Evolutionary conservation across 140 eudicot genomes (phyloP).

Genomic region (Cichorium intybus): DNA sequence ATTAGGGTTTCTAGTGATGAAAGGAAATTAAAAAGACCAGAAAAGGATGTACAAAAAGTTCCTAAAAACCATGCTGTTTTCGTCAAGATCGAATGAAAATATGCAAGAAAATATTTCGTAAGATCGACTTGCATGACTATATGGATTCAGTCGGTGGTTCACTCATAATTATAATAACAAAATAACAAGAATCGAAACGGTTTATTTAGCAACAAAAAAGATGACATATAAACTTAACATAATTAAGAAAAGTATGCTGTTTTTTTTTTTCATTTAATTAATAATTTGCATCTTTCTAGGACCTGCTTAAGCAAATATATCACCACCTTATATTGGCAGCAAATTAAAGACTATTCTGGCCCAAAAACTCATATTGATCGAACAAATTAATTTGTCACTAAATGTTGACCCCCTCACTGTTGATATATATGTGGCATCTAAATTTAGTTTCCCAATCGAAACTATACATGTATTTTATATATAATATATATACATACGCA

Average conservation of each 20-base stretch:
- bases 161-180: neutral
- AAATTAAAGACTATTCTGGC: conserved; percentile 24
- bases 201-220: no score
- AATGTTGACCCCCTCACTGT: conserved; percentile 16
- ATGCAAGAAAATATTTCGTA: neutral
- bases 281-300: conserved; percentile 21
- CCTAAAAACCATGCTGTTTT: conserved; percentile 5
- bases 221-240: no score
- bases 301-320: neutral
- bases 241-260: neutral
- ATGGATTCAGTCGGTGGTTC: neutral
- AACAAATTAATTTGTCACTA: conserved; percentile 16
- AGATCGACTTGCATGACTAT: neutral
- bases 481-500: neutral
- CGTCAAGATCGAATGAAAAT: neutral
- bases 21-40: neutral
- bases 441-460: neutral
- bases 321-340: conserved; percentile 20
- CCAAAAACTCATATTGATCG: conserved; percentile 11
- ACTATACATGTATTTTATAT: neutral
- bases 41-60: conserved; percentile 15
- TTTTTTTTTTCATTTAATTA: conserved; percentile 17
- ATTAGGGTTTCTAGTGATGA: conserved; percentile 37
- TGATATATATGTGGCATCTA: conserved; percentile 10
- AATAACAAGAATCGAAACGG: neutral